These are phyloP conservation scores for Venturia pyrina DNA, from an alignment of 2,329 filamentous ascomycete species.

Conservation along the genomic window DNA sequence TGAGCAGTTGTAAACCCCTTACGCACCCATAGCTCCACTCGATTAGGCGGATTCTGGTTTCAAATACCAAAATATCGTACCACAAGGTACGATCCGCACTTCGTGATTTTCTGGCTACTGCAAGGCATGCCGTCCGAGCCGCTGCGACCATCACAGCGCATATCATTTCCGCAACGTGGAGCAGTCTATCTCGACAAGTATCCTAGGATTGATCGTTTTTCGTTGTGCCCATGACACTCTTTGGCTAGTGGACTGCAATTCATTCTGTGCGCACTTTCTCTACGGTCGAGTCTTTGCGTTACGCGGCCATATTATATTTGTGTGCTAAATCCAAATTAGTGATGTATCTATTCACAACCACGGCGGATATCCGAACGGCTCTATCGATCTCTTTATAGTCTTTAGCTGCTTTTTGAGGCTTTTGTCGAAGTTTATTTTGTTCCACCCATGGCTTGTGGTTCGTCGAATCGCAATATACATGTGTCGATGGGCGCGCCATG, in stretches of 20 bases:
- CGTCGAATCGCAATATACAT: constrained; percentile 2
- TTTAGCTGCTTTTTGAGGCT: not conserved
- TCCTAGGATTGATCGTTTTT: not conserved
- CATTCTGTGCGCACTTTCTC: not conserved
- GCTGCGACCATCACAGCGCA: not conserved
- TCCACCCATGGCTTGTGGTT: not conserved
- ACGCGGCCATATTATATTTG: not conserved
- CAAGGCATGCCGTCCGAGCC: not conserved
- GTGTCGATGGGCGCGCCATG: constrained; percentile 1
- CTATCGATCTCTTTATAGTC: not conserved
- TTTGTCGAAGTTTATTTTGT: not conserved
- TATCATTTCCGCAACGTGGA: not conserved
- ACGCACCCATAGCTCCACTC: not conserved
- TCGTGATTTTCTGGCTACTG: not conserved
- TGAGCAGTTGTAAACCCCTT: not conserved
- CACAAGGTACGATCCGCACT: not conserved
- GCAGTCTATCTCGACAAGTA: not conserved
- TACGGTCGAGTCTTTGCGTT: not conserved
- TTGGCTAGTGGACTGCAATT: not conserved
- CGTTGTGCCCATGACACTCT: not conserved
- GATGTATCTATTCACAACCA: not conserved
- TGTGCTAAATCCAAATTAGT: not conserved
- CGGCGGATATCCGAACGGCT: not conserved
- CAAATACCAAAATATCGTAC: not conserved
- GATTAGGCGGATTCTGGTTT: not conserved